These are phyloP conservation scores for Cladochytrium tenue DNA, from an alignment of 371 early-diverging fungal species.

Conservation along the genomic window DNA sequence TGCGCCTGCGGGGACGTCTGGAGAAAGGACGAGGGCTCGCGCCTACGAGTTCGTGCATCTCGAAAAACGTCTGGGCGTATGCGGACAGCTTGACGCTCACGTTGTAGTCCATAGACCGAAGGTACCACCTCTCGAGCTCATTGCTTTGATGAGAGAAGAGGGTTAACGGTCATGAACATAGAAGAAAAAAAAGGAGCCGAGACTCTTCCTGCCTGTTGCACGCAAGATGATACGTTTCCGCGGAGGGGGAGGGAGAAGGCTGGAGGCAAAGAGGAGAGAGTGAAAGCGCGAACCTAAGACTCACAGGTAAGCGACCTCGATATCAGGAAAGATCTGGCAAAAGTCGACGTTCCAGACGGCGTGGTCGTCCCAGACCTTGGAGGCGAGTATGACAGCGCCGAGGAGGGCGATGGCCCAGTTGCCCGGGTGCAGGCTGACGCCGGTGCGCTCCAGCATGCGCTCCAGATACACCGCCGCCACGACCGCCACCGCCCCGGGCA, in stretches of 20 bases:
- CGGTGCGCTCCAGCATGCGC: slow-evolving; percentile 66
- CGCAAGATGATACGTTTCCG: no score
- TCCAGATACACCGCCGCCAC: slow-evolving; percentile 74
- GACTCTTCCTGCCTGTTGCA: no score
- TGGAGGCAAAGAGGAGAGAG: no score
- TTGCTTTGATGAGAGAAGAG: slow-evolving; percentile 29
- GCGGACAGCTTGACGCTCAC: slow-evolving; percentile 60
- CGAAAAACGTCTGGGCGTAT: slow-evolving; percentile 64
- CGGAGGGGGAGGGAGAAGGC: no score
- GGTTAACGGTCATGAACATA: background rate
- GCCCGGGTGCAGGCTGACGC: slow-evolving; percentile 59
- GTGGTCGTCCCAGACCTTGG: slow-evolving; percentile 87
- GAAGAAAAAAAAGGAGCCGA: no score
- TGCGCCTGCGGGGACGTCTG: no score
- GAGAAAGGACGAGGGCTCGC: no score
- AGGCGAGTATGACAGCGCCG: slow-evolving; percentile 68
- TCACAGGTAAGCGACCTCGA: slow-evolving; percentile 60
- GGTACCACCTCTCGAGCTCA: slow-evolving; percentile 62
- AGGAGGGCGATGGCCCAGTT: slow-evolving; percentile 78
- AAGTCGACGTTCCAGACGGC: slow-evolving; percentile 86
- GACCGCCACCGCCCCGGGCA: slow-evolving; percentile 71
- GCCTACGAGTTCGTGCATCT: slow-evolving; percentile 54
- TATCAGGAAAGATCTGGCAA: slow-evolving; percentile 74
- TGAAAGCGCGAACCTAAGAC: slow-evolving; percentile 8
- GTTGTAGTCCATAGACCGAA: slow-evolving; percentile 60